Base-by-base conservation (phyloP, 805 yeast genomes). In the Metschnikowia borealis region DNA sequence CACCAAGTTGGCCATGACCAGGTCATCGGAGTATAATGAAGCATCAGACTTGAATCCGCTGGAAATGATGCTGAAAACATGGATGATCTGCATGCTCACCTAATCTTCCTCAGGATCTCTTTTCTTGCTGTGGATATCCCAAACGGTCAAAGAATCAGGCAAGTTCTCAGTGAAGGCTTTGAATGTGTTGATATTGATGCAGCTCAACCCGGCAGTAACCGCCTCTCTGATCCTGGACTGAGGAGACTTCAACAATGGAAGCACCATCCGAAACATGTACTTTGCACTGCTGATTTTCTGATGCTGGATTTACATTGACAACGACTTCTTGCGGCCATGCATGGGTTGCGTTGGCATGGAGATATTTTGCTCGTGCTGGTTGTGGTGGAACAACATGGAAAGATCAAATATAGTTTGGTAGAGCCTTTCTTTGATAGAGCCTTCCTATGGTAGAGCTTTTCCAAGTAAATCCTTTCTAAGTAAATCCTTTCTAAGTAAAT, bases 261-360 rank as follows among this genome's bases (percentile, higher is more conserved):
- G 71, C 0, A 89, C 91, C 85, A 94, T 83, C 50, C 85, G 79
- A 70, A 94, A 94, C 2, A 94, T 84, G 0, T 96, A 85, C 51
- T 85, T 84, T 0, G 97, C 97, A 53, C 97, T 89, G 1, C 96
- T 91, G 48, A 94, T 91, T 46, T 88, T 86, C 62, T 90, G 96
- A 58, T 88, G 96, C 59, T 89, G 96, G 34, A 89, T 87, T 59
- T 87, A 80, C 58, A 87, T 77, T 53, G 87, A 96, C 58, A 86
- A 83, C 1, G 92, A 84, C 59, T 80, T 84, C 60, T 89, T 90
- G 51, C 94, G 73, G 0, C 85, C 83, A 59, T 87, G 95, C 10
- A 52, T 50, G 43, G 79, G 77, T 10, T 71, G 73, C 8, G 69
- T 60, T 0, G 82, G 81, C 32, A 79, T 71, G 20, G 78, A 70